Evolutionary conservation across 1,284 basidiomycete species (phyloP).

Genomic region (Chiua sp.): DNA sequence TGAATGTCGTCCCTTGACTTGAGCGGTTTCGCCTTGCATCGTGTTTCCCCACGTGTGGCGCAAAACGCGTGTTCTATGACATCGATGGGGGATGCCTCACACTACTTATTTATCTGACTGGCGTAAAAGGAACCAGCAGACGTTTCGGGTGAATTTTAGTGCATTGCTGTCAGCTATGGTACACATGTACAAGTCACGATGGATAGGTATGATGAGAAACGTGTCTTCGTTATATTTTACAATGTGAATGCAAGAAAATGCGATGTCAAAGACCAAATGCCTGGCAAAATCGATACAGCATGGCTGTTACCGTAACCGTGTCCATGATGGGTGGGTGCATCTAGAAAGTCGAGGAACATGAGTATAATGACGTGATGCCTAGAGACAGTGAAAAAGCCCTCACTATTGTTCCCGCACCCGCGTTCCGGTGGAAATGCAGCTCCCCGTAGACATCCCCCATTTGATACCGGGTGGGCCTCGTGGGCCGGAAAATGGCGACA

Average conservation of each 20-base stretch:
- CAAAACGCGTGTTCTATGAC: slow-evolving; percentile 36
- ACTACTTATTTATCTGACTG: slow-evolving; percentile 25
- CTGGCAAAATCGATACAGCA: slow-evolving; percentile 80
- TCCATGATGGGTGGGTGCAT: slow-evolving; percentile 89
- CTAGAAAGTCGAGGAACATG: slow-evolving; percentile 44
- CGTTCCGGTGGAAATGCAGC: slow-evolving; percentile 77
- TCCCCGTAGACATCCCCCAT: slow-evolving; percentile 85
- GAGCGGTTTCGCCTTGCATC: slow-evolving; percentile 31
- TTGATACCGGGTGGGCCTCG: slow-evolving; percentile 75
- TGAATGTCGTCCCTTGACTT: slow-evolving; percentile 24
- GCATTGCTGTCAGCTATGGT: slow-evolving; percentile 39
- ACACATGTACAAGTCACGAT: slow-evolving; percentile 38
- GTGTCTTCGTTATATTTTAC: slow-evolving; percentile 39
- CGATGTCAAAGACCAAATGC: slow-evolving; percentile 64
- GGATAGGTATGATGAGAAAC: slow-evolving; percentile 34
- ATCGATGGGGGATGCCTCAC: slow-evolving; percentile 19
- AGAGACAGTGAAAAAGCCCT: slow-evolving; percentile 19
- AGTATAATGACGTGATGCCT: slow-evolving; percentile 23
- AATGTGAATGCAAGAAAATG: slow-evolving; percentile 34
- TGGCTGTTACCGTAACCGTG: slow-evolving; percentile 78
- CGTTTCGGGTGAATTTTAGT: slow-evolving; percentile 26
- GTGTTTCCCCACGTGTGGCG: slow-evolving; percentile 41
- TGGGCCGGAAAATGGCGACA: slow-evolving; percentile 79
- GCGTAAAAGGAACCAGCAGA: slow-evolving; percentile 22
- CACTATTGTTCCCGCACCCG: slow-evolving; percentile 81